These are phyloP conservation scores for Coleophoma eucalyptorum DNA, from an alignment of 2,329 filamentous ascomycete genomes.

Conservation along the genomic window DNA sequence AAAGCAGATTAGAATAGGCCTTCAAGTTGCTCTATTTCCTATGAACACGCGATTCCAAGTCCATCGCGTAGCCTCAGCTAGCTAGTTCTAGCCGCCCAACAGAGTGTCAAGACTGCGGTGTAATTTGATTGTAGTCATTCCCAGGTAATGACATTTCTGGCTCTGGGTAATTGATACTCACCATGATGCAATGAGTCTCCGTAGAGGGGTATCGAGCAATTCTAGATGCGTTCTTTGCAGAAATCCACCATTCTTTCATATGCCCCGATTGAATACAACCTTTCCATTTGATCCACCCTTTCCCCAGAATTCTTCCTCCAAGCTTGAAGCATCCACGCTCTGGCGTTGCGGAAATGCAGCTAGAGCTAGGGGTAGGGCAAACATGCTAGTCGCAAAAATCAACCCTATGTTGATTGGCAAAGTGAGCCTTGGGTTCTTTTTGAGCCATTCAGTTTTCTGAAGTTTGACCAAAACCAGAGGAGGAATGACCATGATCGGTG, in stretches of 20 bases:
- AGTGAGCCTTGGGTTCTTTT: constrained; percentile 70
- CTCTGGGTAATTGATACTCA: too few relatives aligned
- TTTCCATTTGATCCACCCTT: constrained; percentile 73
- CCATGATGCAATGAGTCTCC: too few relatives aligned
- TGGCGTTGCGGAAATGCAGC: constrained; percentile 92
- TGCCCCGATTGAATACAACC: constrained; percentile 96
- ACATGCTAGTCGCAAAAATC: constrained; percentile 82
- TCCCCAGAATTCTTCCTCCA: constrained; percentile 86
- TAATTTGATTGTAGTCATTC: too few relatives aligned
- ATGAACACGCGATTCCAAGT: too few relatives aligned
- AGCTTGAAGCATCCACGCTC: constrained; percentile 65
- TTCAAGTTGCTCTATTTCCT: too few relatives aligned
- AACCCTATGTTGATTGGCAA: constrained; percentile 82
- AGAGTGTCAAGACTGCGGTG: too few relatives aligned
- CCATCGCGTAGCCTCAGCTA: too few relatives aligned
- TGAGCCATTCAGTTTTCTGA: constrained; percentile 81
- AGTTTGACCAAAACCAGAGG: constrained; percentile 80
- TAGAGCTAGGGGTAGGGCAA: constrained; percentile 84
- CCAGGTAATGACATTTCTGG: too few relatives aligned
- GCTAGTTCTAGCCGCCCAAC: too few relatives aligned
- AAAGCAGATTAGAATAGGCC: too few relatives aligned
- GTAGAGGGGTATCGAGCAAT: too few relatives aligned
- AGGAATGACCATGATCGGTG: constrained; percentile 95
- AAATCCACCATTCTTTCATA: constrained; percentile 41
- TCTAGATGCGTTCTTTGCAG: too few relatives aligned